A percentile compares a stretch with the other conserved stretches of the same genome.
Evolutionary conservation across 2,329 filamentous ascomycete species (phyloP).

Genomic region (Colletotrichum salicis): DNA sequence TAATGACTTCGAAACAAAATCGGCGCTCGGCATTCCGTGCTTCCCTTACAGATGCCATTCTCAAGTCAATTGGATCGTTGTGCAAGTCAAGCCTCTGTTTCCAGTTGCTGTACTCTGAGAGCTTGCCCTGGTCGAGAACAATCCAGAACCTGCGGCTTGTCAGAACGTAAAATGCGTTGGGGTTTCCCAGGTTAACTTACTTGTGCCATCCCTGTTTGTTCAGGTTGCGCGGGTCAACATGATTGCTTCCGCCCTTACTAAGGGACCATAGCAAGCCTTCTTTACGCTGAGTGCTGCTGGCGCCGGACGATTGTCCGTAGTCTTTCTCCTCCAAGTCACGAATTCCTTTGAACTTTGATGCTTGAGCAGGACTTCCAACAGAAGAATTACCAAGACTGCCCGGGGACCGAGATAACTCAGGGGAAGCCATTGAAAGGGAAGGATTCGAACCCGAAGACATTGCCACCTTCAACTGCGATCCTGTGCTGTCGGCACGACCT

Average conservation of each 20-base stretch:
- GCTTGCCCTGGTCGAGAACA: conserved; percentile 93
- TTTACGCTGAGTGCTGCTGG: conserved; percentile 78
- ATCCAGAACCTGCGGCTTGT: conserved; percentile 87
- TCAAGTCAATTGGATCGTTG: conserved; percentile 96
- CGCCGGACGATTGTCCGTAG: conserved; percentile 58
- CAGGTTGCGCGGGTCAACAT: conserved; percentile 92
- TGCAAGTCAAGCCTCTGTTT: conserved; percentile 96
- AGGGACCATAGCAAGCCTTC: conserved; percentile 96
- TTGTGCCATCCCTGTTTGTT: conserved; percentile 99
- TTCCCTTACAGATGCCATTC: conserved; percentile 96
- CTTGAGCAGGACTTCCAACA: conserved; percentile 62
- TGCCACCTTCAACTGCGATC: conserved; percentile 71
- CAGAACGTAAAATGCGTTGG: neutral
- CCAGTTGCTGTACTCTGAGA: conserved; percentile 99
- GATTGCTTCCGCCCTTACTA: conserved; percentile 84
- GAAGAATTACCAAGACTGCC: conserved; percentile 60
- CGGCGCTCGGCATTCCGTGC: conserved; percentile 92
- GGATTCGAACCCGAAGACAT: conserved; percentile 56
- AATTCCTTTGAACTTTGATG: conserved; percentile 85
- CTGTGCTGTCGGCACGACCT: conserved; percentile 78
- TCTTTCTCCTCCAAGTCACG: conserved; percentile 91
- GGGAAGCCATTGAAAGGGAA: conserved; percentile 42
- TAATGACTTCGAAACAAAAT: conserved; percentile 99
- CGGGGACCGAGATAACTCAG: conserved; percentile 66
- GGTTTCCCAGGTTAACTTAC: conserved; percentile 63